Evolutionary conservation across 371 early-diverging fungal genomes (phyloP).

Genomic region (Rhizopus sp.): DNA sequence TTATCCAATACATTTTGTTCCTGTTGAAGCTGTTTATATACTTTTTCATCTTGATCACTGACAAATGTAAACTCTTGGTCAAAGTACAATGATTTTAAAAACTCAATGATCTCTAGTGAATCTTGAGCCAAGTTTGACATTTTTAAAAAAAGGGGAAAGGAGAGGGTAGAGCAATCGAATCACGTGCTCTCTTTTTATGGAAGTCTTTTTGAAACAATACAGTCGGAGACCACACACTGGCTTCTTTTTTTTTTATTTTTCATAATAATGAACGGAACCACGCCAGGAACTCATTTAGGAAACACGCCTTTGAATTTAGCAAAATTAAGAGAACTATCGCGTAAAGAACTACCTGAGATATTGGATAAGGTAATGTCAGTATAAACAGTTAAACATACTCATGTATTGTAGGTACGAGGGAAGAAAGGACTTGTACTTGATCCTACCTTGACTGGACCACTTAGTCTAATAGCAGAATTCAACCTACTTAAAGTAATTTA

Average conservation of each 20-base stretch:
- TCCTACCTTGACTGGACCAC: constrained; percentile 78
- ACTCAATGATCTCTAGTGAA: constrained; percentile 21
- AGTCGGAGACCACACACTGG: too few relatives aligned
- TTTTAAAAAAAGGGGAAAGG: neutral
- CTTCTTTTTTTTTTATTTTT: constrained; percentile 8
- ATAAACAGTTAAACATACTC: neutral
- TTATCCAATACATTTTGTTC: neutral
- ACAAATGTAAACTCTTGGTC: constrained; percentile 26
- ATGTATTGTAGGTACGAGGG: constrained; percentile 73
- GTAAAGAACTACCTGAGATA: constrained; percentile 70
- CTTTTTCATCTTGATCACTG: constrained; percentile 7
- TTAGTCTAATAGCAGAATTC: constrained; percentile 86
- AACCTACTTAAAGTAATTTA: constrained; percentile 72
- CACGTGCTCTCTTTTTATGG: too few relatives aligned
- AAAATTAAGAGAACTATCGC: constrained; percentile 66
- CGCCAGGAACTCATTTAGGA: constrained; percentile 43
- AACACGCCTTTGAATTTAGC: constrained; percentile 59
- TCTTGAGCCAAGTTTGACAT: constrained; percentile 10
- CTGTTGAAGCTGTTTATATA: constrained; percentile 2
- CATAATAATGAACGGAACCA: neutral
- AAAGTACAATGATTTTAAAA: constrained; percentile 26
- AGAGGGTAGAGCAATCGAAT: too few relatives aligned
- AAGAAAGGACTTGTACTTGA: constrained; percentile 89
- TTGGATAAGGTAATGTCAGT: constrained; percentile 69
- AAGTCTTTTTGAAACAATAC: neutral